phyloP scores from a whole-genome alignment of 2,329 filamentous ascomycete genomes.

The Botrytis tulipae region DNA sequence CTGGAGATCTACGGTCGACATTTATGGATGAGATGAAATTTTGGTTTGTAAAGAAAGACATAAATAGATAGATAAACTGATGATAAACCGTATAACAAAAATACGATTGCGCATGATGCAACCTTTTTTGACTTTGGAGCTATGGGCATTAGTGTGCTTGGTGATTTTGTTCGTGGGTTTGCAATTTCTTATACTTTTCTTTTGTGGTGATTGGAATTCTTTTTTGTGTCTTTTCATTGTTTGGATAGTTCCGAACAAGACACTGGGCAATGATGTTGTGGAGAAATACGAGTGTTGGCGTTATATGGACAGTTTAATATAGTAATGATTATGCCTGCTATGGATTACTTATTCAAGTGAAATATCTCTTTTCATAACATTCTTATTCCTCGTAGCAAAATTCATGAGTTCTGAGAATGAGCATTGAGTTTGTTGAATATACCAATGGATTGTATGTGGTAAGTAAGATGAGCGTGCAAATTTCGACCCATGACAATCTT shows the following conservation, averaged over 20 bases:
- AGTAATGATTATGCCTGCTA: not conserved
- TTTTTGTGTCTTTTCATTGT: not conserved
- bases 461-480: not conserved
- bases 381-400: not conserved
- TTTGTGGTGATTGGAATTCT: not conserved
- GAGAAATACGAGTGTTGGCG: too few species aligned
- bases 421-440: not conserved
- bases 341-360: not conserved
- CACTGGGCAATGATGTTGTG: too few species aligned
- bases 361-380: not conserved
- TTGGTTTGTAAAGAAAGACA: not conserved
- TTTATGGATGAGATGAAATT: not conserved
- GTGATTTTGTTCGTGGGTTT: not conserved
- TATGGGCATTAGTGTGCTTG: constrained; percentile 4
- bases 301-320: too few species aligned
- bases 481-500: not conserved
- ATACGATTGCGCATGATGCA: not conserved
- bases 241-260: not conserved
- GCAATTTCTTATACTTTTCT: not conserved
- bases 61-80: not conserved
- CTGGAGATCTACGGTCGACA: not conserved
- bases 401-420: not conserved
- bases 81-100: not conserved
- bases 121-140: not conserved
- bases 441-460: not conserved